Conservation (phyloP, 2,329 filamentous ascomycete genomes). For the Apiospora arundinis region DNA sequence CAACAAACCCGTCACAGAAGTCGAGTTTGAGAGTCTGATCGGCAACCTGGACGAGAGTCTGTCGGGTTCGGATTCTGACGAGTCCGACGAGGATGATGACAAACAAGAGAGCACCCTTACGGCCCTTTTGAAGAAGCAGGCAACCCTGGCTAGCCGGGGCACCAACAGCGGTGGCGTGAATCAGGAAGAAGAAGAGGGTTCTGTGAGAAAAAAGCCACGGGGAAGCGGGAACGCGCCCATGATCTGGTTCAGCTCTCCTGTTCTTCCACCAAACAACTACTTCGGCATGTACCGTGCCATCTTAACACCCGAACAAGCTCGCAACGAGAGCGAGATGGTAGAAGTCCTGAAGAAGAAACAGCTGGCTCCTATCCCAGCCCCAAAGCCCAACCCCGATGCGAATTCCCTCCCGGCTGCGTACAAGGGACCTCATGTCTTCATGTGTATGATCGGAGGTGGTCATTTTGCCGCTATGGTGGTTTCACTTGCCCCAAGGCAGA, state of each 20-base stretch:
- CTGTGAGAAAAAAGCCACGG: constrained; percentile 55
- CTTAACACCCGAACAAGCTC: constrained; percentile 75
- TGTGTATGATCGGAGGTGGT: constrained; percentile 98
- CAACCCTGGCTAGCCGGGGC: constrained; percentile 67
- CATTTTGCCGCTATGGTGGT: constrained; percentile 98
- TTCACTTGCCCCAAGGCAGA: constrained; percentile 79
- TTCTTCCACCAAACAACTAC: constrained; percentile 77
- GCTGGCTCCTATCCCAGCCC: constrained; percentile 65
- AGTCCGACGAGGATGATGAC: constrained; percentile 59
- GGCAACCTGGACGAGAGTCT: constrained; percentile 88
- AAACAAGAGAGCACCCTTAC: constrained; percentile 76
- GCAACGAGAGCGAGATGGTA: constrained; percentile 65
- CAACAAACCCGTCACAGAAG: constrained; percentile 73
- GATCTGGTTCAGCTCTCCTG: constrained; percentile 82
- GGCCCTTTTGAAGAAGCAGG: constrained; percentile 82
- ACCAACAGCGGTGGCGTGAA: constrained; percentile 52
- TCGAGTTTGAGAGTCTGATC: constrained; percentile 85
- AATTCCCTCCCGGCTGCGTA: constrained; percentile 52
- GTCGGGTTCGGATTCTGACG: constrained; percentile 84
- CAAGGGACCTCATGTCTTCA: constrained; percentile 84
- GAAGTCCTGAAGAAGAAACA: constrained; percentile 80
- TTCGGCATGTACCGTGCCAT: constrained; percentile 87
- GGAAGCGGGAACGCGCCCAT: constrained; percentile 74
- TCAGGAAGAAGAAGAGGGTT: constrained; percentile 52
- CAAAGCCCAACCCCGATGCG: constrained; percentile 63